A percentile compares a stretch with the other conserved stretches of the same genome.
Conservation (phyloP, 2,329 filamentous ascomycete species). For the Fusarium sp. region DNA sequence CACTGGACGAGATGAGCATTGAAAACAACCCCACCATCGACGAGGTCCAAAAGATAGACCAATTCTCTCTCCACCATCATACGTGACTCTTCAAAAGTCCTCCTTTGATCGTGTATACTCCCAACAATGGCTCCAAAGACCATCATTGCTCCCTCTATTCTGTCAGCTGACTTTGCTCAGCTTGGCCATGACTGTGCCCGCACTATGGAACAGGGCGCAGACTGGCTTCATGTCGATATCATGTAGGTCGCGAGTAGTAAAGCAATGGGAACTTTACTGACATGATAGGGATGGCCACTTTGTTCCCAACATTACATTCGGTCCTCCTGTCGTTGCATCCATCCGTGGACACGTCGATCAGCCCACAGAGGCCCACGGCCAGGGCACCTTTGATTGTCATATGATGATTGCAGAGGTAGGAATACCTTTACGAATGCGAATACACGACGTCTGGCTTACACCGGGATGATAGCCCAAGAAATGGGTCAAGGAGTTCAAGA, state of each 20-base stretch:
- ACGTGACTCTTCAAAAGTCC: slow-evolving; percentile 14
- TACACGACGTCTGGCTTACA: slow-evolving; percentile 20
- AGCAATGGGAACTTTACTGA: slow-evolving; percentile 7
- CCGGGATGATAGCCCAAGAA: slow-evolving; percentile 79
- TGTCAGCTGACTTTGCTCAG: slow-evolving; percentile 93
- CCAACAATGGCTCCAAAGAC: slow-evolving; percentile 83
- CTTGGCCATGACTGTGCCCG: slow-evolving; percentile 87
- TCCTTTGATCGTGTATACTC: slow-evolving; percentile 9
- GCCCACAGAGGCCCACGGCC: slow-evolving; percentile 75
- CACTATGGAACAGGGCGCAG: slow-evolving; percentile 87
- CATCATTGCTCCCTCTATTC: slow-evolving; percentile 98
- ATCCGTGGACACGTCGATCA: slow-evolving; percentile 87
- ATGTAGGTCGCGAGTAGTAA: slow-evolving; percentile 61
- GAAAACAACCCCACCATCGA: slow-evolving; percentile 32
- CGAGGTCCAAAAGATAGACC: slow-evolving; percentile 9
- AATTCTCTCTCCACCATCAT: slow-evolving; percentile 37
- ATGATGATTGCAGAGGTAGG: slow-evolving; percentile 99
- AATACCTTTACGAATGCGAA: neutral
- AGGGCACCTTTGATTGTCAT: slow-evolving; percentile 98
- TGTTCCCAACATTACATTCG: slow-evolving; percentile 98
- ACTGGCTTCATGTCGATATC: slow-evolving; percentile 97
- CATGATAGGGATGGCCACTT: slow-evolving; percentile 91
- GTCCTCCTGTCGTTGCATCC: slow-evolving; percentile 93
- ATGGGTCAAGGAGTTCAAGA: slow-evolving; percentile 96
- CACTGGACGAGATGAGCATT: slow-evolving; percentile 25